Evolutionary conservation across 1,284 basidiomycete species (phyloP), one percentile per base, ranked within the genome.

Genomic region (Papiliotrema flavescens): DNA sequence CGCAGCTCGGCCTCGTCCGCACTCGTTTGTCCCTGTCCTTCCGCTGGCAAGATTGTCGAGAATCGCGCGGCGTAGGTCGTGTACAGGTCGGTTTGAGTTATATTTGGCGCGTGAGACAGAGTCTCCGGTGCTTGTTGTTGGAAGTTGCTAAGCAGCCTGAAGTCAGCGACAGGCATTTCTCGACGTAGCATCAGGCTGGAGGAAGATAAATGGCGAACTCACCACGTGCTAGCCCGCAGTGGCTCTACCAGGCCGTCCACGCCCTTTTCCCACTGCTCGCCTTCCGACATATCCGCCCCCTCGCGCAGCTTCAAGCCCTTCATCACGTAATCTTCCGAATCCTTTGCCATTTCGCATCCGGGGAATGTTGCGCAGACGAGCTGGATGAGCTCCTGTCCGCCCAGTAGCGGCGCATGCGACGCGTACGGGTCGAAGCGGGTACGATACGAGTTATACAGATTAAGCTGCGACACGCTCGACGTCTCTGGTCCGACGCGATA

Each of bases 371-470:
- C 70, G 40, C 70, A 72, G 7, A 69, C 72, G 23, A 74, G 62
- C 54, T 70, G 69, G 28, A 74, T 71, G 17, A 74, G 56, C 40
- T 74, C 72, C 56, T 74, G 72, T 20, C 72, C 72, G 39, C 66
- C 70, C 7, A 74, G 40, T 2, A 74, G 51, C 4, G 72, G 69
- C 2, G 66, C 49, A 1, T 49, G 34, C 1, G 53, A 50, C 9
- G 62, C 50, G 55, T 70, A 72, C 32, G 72, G 69, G 57, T 74
- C 72, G 24, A 74, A 74, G 20, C 72, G 66, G n/a, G 57, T 61
- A 36, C 62, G 61, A 55, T 74, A 74, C 7, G 70, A 61, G 40
- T 67, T 65, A 57, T 72, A 74, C 44, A 74, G 57, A 5, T 54
- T 51, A n/a, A 74, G 61, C 51, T 74, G 72, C 23, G 69, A 63